These are phyloP conservation scores for Trichoderma semiorbis DNA, from an alignment of 2,329 filamentous ascomycete species.

Conservation along the genomic window DNA sequence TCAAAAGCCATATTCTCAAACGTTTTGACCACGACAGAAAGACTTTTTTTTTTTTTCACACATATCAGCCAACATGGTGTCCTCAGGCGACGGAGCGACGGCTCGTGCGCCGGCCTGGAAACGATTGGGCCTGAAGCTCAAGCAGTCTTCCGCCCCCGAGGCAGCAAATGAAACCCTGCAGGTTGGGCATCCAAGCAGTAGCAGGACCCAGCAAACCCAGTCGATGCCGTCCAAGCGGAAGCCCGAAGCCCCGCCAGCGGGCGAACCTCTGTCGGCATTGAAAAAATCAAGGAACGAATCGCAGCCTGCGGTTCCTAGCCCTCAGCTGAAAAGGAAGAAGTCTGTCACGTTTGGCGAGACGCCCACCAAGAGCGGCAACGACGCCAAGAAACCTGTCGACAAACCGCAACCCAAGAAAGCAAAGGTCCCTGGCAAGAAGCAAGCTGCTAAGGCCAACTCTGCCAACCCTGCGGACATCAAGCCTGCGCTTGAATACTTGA, in stretches of 20 bases:
- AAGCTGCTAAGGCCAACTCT: conserved; percentile 37
- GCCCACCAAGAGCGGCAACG: conserved; percentile 33
- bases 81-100: conserved; percentile 40
- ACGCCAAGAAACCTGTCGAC: conserved; percentile 29
- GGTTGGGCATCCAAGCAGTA: conserved; percentile 38
- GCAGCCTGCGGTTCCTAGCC: conserved; percentile 25
- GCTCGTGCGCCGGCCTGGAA: conserved; percentile 57
- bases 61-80: conserved; percentile 38
- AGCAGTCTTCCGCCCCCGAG: conserved; percentile 37
- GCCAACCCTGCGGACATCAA: conserved; percentile 45
- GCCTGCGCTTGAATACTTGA: conserved; percentile 72
- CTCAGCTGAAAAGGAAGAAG: conserved; percentile 40
- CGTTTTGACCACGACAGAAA: conserved; percentile 9
- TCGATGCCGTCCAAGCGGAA: conserved; percentile 37
- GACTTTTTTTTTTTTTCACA: not conserved
- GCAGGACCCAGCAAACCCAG: conserved; percentile 33
- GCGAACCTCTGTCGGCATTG: conserved; percentile 29
- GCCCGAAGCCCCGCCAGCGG: conserved; percentile 34
- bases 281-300: conserved; percentile 36
- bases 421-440: conserved; percentile 40
- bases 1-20: not conserved
- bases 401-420: conserved; percentile 31
- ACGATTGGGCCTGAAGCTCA: conserved; percentile 61
- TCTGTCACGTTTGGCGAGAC: conserved; percentile 49
- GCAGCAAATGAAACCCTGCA: conserved; percentile 30